Evolutionary conservation across 2,329 filamentous ascomycete genomes (phyloP), one percentile per base, ranked within the genome.

Genomic region (Chrysoporthe austroafricana): DNA sequence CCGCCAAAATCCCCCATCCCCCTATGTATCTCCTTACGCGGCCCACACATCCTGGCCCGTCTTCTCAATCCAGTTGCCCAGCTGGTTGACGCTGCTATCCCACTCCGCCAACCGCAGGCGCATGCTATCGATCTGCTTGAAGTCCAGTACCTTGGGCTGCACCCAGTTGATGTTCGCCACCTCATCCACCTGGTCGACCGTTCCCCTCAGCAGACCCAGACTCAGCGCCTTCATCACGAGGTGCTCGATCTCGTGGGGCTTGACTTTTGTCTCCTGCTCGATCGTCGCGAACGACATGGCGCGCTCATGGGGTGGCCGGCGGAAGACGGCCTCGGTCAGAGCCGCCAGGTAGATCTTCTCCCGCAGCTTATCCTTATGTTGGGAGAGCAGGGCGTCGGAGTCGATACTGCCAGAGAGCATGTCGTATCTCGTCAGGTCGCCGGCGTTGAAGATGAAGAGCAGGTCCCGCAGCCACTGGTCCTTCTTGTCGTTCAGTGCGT

Each of bases 211-310:
- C 73, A 99, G 84, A 0, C 96, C 96, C 73, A 99, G 81, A 76
- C 94, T 97, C 74, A 99, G 82, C n/a, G 96, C 96, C 85, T 97
- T 98, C 96, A 99, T 99, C 75, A 99, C 92, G 71, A 99, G 83
- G 79, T 98, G 95, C 85, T 99, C 96, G 73, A 99, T 98, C 82
- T 98, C 93, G 75, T 96, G 89, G 2, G 90, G 88, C 73, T 89
- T 87, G 63, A 99, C 94, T 81, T 97, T 97, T 3, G 96, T 99
- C 83, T 98, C 95, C 73, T 91, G 86, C 5, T 92, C 88, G 76
- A 99, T 97, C 62, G 93, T 92, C 63, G 85, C 82, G 81, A 99
- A 99, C 4, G 91, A 91, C 91, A 99, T 96, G 74, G 93, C 91
- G 71, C 96, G 92, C 83, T 98, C 93, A 78, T 99, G 96, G 42